Percentiles rank a stretch among this genome's conserved stretches.
Conservation (phyloP, 2,329 filamentous ascomycete species). For the Gnomoniopsis smithogilvyi region DNA sequence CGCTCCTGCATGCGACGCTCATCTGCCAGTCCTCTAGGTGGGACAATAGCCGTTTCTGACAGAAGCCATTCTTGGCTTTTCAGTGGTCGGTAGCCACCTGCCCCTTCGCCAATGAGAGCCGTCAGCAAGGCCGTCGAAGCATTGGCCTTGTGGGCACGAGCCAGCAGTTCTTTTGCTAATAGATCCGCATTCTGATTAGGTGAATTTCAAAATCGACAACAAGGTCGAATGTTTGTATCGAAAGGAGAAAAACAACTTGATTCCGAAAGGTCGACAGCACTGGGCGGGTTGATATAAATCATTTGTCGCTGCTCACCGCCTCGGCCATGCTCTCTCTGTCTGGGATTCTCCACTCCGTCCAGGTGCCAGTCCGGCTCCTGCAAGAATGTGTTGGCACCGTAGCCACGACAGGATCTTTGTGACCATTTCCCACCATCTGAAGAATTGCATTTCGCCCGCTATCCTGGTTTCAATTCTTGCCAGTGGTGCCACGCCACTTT, state of each 20-base stretch:
- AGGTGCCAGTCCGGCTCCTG: slow-evolving; percentile 9
- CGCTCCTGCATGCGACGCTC: not conserved
- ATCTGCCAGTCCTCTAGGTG: slow-evolving; percentile 5
- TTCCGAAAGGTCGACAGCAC: slow-evolving; percentile 10
- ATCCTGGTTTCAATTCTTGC: not conserved
- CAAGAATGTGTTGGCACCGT: slow-evolving; percentile 19
- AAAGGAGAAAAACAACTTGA: not conserved
- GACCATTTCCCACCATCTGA: slow-evolving; percentile 1
- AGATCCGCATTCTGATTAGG: slow-evolving; percentile 14
- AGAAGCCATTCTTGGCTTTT: slow-evolving; percentile 3
- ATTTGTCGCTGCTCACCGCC: slow-evolving; percentile 14
- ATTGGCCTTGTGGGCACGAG: slow-evolving; percentile 10
- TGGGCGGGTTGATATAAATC: slow-evolving; percentile 14
- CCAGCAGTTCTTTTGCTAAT: slow-evolving; percentile 16
- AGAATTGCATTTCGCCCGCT: not conserved
- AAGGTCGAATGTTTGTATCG: not conserved
- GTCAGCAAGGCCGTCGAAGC: not conserved
- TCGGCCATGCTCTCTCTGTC: not conserved
- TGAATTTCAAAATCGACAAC: not conserved
- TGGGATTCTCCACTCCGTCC: slow-evolving; percentile 11
- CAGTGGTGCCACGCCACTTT: not conserved
- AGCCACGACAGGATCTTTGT: slow-evolving; percentile 16
- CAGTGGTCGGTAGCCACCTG: slow-evolving; percentile 10
- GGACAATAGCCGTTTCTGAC: slow-evolving; percentile 5
- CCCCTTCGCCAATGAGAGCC: slow-evolving; percentile 16